A percentile compares a stretch with the other conserved stretches of the same genome.
Conservation (phyloP, 2,329 filamentous ascomycete genomes). For the Neurospora crassa region DNA sequence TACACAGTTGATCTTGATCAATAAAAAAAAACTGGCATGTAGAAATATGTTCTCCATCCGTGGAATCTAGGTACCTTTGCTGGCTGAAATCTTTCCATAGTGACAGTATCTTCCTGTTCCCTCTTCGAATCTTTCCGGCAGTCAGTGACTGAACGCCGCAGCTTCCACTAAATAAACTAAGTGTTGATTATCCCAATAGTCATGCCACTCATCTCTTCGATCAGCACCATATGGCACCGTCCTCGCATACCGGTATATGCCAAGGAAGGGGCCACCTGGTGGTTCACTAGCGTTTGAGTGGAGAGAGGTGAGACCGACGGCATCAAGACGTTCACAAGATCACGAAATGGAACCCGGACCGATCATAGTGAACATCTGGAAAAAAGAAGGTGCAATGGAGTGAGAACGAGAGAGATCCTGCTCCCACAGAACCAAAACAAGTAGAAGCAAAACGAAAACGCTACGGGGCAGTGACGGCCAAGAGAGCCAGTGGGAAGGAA, state of each 20-base stretch:
- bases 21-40: not conserved
- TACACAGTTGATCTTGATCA: not conserved
- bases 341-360: not conserved
- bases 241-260: not conserved
- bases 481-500: constrained; percentile 1
- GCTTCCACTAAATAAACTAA: not conserved
- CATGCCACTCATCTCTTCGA: not conserved
- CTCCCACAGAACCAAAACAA: not conserved
- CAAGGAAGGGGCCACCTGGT: not conserved
- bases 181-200: not conserved
- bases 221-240: not conserved
- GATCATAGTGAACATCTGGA: not conserved
- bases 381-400: not conserved
- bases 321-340: not conserved
- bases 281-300: not conserved
- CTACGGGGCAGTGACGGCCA: constrained; percentile 2
- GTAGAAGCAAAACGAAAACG: not conserved
- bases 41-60: no score
- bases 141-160: not conserved
- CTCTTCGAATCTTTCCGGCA: not conserved
- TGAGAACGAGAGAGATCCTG: not conserved
- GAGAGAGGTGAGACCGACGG: not conserved
- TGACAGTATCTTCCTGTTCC: not conserved
- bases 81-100: not conserved
- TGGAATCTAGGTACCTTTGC: not conserved